Conservation (phyloP, 495 filamentous ascomycete genomes). For the Opeltia flavorubescens region DNA sequence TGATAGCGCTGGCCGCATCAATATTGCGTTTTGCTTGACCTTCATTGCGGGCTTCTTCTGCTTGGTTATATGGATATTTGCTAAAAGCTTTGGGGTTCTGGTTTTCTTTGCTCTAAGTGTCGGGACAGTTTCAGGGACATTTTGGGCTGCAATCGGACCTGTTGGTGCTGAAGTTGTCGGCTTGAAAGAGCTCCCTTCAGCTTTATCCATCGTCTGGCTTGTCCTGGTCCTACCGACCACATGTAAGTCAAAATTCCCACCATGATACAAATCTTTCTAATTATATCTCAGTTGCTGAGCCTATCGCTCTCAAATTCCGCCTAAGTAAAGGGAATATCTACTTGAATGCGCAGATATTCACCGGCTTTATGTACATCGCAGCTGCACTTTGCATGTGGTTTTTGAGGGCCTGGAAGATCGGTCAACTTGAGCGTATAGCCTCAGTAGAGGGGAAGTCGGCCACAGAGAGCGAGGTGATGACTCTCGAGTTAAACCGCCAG, state of each 20-base stretch:
- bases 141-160: conserved; percentile 58
- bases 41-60: conserved; percentile 42
- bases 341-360: conserved; percentile 47
- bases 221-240: conserved; percentile 58
- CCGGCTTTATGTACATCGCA: conserved; percentile 43
- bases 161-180: conserved; percentile 70
- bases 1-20: conserved; percentile 53
- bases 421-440: conserved; percentile 10
- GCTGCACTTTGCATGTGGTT: conserved; percentile 38
- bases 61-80: conserved; percentile 57
- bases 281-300: conserved; percentile 36
- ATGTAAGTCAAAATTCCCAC: conserved; percentile 18
- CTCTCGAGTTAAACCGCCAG: conserved; percentile 2
- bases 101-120: conserved; percentile 51
- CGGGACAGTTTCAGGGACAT: conserved; percentile 52
- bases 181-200: conserved; percentile 53
- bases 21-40: conserved; percentile 48
- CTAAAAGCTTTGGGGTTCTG: conserved; percentile 43
- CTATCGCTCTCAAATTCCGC: conserved; percentile 48
- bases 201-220: conserved; percentile 65
- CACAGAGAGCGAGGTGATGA: conserved; percentile 1
- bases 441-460: conserved; percentile 5
- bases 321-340: conserved; percentile 32
- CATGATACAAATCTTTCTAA: not conserved
- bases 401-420: conserved; percentile 24